Conservation (phyloP, 108 stramenopile species). For the Nitzschia sp. region DNA sequence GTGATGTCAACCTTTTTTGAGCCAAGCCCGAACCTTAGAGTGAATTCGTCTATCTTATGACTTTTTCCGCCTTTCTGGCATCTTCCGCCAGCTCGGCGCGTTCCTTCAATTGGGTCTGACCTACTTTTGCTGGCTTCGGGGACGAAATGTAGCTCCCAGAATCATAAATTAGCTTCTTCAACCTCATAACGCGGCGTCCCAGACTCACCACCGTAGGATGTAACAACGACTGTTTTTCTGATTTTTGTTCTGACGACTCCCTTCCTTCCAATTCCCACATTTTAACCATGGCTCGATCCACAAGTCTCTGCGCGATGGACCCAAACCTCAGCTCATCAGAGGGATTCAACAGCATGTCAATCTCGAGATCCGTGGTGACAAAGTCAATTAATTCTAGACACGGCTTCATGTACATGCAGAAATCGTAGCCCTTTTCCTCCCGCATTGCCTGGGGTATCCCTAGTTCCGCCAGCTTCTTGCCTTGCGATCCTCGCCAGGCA, state of each 20-base stretch:
- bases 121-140: background rate
- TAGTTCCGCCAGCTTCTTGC: background rate
- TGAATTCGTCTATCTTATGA: background rate
- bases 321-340: background rate
- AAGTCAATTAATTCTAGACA: background rate
- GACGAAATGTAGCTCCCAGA: background rate
- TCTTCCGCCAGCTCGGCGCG: background rate
- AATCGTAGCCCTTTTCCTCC: background rate
- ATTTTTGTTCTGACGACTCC: background rate
- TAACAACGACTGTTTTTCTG: too few relatives aligned
- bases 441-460: background rate
- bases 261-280: background rate
- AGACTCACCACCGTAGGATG: background rate
- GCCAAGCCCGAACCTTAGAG: too few relatives aligned
- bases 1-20: too few relatives aligned
- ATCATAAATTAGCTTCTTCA: background rate
- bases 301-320: background rate
- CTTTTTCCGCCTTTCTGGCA: background rate
- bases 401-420: background rate
- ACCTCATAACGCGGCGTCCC: background rate
- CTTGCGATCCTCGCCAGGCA: background rate
- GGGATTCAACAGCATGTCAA: background rate
- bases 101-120: background rate
- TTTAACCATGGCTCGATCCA: background rate
- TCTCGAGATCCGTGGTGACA: background rate